Evolutionary conservation across 352 stramenopile genomes (phyloP).

Genomic region (Globisporangium lucens): DNA sequence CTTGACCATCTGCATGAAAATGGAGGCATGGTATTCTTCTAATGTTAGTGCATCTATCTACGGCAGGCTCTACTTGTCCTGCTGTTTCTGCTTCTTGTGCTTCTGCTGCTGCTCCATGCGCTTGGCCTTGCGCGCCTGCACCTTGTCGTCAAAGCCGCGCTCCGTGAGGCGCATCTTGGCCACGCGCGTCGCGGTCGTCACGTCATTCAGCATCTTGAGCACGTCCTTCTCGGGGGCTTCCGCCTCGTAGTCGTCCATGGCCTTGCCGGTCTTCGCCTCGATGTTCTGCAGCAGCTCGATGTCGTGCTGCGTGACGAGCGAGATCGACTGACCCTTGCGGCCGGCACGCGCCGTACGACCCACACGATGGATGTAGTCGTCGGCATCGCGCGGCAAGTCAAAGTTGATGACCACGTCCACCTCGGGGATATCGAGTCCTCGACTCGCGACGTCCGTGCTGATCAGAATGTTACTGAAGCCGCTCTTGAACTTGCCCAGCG

Average conservation of each 20-base stretch:
- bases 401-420: slow-evolving; percentile 98
- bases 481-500: slow-evolving; percentile 97
- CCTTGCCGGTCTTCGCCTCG: slow-evolving; percentile 88
- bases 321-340: slow-evolving; percentile 89
- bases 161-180: slow-evolving; percentile 92
- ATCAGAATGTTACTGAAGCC: slow-evolving; percentile 92
- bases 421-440: slow-evolving; percentile 96
- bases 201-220: slow-evolving; percentile 93
- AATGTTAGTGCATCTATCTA: neutral
- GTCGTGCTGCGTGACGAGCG: slow-evolving; percentile 94
- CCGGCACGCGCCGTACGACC: slow-evolving; percentile 94
- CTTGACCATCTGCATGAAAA: neutral
- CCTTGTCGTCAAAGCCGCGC: slow-evolving; percentile 86
- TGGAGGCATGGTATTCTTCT: neutral
- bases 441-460: slow-evolving; percentile 95
- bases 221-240: slow-evolving; percentile 90
- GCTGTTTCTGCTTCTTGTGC: slow-evolving; percentile 24
- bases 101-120: slow-evolving; percentile 52
- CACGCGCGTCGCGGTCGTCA: slow-evolving; percentile 92
- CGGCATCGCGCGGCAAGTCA: slow-evolving; percentile 93
- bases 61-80: neutral
- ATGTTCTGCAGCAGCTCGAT: slow-evolving; percentile 94
- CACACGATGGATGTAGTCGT: slow-evolving; percentile 98
- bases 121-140: slow-evolving; percentile 65
- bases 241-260: slow-evolving; percentile 89